These are phyloP conservation scores for Wickerhamomyces queroliae DNA, from an alignment of 805 yeast species.

Conservation along the genomic window DNA sequence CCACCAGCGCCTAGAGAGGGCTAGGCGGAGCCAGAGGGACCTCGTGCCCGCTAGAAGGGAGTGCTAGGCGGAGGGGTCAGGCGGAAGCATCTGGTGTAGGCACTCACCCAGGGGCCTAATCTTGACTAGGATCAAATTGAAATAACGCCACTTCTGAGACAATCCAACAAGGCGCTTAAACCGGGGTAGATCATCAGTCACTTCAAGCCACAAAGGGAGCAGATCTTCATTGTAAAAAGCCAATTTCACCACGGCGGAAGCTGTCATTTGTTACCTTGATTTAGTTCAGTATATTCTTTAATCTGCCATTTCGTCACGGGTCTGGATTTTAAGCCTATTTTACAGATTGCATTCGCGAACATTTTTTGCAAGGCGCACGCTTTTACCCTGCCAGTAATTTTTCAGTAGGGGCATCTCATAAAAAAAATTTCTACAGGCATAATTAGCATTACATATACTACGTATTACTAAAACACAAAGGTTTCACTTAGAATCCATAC, in stretches of 20 bases:
- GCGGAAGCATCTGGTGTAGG: neutral
- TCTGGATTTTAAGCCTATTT: neutral
- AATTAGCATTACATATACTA: neutral
- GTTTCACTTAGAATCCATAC: no score
- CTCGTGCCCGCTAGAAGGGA: neutral
- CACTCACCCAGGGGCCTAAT: neutral
- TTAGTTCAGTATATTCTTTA: no score
- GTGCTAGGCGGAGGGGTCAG: neutral
- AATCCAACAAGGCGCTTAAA: no score
- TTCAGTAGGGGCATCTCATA: neutral
- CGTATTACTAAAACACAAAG: no score
- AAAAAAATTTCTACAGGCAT: neutral
- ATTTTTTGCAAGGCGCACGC: neutral
- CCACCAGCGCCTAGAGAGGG: slow-evolving; percentile 3
- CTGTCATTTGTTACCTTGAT: no score
- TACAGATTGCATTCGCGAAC: neutral
- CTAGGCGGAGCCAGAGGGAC: slow-evolving; percentile 1
- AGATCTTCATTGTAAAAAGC: no score
- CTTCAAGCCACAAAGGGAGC: no score
- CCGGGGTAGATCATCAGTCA: no score
- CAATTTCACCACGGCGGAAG: no score
- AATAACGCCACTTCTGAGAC: no score
- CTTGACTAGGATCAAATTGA: no score
- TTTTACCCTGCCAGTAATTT: neutral
- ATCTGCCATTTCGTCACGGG: no score